Percentiles rank a stretch among this genome's conserved stretches.
Conservation (phyloP, 129 eudicot genomes). For the Deinandra increscens region DNA sequence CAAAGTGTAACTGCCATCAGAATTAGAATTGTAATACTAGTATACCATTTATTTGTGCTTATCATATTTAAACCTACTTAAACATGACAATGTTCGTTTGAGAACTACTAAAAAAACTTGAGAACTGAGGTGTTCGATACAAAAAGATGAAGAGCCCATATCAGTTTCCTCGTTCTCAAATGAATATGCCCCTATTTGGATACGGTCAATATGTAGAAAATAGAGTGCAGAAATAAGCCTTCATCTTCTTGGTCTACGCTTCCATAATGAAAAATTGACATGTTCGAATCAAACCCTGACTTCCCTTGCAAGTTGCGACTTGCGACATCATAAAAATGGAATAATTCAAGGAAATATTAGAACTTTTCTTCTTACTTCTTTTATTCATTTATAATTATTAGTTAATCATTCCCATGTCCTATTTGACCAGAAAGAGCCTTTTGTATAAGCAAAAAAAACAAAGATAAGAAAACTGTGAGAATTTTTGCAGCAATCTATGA, state of each 20-base stretch:
- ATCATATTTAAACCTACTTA: neutral
- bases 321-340: neutral
- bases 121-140: neutral
- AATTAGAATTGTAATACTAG: neutral
- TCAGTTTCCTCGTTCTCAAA: neutral
- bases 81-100: neutral
- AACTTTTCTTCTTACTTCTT: neutral
- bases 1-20: slow-evolving; percentile 4
- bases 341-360: neutral
- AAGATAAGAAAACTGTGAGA: neutral
- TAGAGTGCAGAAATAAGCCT: neutral
- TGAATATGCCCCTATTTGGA: neutral
- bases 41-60: neutral
- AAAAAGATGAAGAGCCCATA: neutral
- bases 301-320: slow-evolving; percentile 17
- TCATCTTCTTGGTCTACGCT: neutral
- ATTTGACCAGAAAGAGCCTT: neutral
- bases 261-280: slow-evolving; percentile 8
- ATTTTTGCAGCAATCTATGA: neutral
- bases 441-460: neutral
- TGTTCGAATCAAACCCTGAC: neutral
- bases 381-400: neutral
- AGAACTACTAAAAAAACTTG: neutral
- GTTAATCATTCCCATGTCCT: neutral
- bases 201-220: neutral